A percentile compares a stretch with the other conserved stretches of the same genome.
These are phyloP conservation scores for Penicillium pancosmium DNA, from an alignment of 495 filamentous ascomycete species.

Conservation along the genomic window DNA sequence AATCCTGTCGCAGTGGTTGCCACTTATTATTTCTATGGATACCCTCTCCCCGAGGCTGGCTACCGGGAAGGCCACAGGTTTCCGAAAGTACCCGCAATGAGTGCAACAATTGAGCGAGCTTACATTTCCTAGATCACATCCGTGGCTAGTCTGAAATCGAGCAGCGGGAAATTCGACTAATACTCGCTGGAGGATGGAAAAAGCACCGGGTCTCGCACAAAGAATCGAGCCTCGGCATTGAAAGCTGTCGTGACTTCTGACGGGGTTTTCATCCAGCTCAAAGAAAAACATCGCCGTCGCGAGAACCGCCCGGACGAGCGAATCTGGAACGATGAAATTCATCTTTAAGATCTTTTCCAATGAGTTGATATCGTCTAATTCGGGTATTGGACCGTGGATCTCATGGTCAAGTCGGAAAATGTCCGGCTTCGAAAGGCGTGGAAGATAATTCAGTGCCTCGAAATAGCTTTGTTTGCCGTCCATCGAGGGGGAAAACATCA, in stretches of 20 bases:
- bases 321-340: neutral
- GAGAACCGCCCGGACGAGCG: conserved; percentile 1
- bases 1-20: neutral
- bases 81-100: neutral
- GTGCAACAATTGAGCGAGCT: neutral
- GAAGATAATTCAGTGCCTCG: conserved; percentile 27
- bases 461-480: conserved; percentile 23
- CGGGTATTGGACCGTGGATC: conserved; percentile 15
- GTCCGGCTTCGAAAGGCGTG: conserved; percentile 12
- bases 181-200: neutral
- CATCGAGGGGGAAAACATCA: conserved; percentile 24
- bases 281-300: conserved; percentile 23
- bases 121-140: neutral
- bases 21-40: neutral
- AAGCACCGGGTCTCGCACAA: conserved; percentile 4
- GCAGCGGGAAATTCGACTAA: neutral
- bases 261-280: conserved; percentile 21
- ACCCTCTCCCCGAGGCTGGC: neutral
- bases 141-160: neutral
- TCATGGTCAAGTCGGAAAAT: conserved; percentile 21
- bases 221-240: conserved; percentile 17
- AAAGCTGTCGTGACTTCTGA: conserved; percentile 5
- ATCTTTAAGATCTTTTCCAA: neutral
- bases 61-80: neutral
- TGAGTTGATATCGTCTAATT: conserved; percentile 23